Evolutionary conservation across 208 protist species (phyloP), one percentile per base, ranked within the genome.

Genomic region (Leishmania turanica): DNA sequence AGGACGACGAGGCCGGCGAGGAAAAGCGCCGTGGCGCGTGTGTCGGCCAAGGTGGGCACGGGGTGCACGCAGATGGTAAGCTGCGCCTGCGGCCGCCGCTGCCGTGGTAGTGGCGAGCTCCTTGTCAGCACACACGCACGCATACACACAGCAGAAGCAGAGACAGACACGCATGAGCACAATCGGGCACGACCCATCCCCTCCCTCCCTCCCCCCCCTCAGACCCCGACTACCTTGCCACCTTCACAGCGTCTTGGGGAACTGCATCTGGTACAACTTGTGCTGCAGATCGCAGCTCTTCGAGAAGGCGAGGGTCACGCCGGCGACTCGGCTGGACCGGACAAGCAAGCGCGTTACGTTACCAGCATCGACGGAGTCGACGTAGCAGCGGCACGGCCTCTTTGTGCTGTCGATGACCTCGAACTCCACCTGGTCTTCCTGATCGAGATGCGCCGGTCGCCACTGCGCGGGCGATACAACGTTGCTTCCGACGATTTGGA

Each of bases 201-300:
- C 15, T 21, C 19, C 7, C 40, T 40, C 40, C n/a, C n/a, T n/a
- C n/a, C n/a, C n/a, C n/a, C 2, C 56, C 40, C 71, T 37, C 49
- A 76, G 24, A 45, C 53, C 37, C 72, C 8, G n/a, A 34, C 53
- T 47, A 19, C 34, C 34, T 34, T 13, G 45, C 24, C n/a, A 58
- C 76, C 31, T 42, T 88, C 81, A 90, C 62, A 89, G 78, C n/a
- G 85, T 87, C 58, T 91, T 87, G 31, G 95, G 95, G 84, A 98
- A 98, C 87, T 98, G 95, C 90, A 98, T 90, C 74, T 96, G 87
- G 80, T 96, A 97, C 70, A 98, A 80, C 77, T 98, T 98, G 73
- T 95, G 90, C 86, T 96, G 91, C 31, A 98, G 83, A 72, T 98
- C 95, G 83, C 93, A 96, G 86, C 95, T 97, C 77, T 85, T 87